Base-by-base conservation (phyloP, 306 rosid genomes). In the Lathyrus oleraceus region DNA sequence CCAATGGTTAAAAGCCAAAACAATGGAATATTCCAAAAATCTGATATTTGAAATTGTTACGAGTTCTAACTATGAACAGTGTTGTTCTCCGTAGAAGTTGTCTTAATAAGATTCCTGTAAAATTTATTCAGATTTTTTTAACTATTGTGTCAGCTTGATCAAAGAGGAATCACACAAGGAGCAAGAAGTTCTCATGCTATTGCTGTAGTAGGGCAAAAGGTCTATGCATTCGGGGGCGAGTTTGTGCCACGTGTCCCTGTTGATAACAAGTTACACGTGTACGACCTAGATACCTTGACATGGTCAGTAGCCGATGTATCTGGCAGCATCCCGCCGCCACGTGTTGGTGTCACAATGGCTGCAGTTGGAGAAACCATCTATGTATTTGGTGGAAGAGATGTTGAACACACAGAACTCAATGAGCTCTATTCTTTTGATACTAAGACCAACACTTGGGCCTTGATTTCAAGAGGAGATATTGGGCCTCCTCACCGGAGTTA, bases 151-250 rank as follows among this genome's bases (percentile, higher is more conserved):
- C 79, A 92, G 98, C 85, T 92, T 71, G 84, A 84, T 57, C 94
- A 93, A 72, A 79, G 70, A 17, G 93, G 94, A 47, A 62, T 25
- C 14, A 84, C 86, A 4, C 97, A 90, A 2, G 98, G 97, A 65
- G 90, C 91, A 9, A 82, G 98, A 81, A 93, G 98, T 69, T 93
- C 98, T 16, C 98, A 93, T 65, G 97, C 98, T 42, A 76, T 88
- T 25, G 75, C 96, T 51, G 53, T 88, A 60, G 85, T 90, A 61
- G 97, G 87, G 63, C 84, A 81, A 4, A 88, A 90, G 72, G 83
- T 86, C 45, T 93, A 93, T 77, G 91, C 78, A 35, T 93, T 93
- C 1, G 97, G 97, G 0, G 97, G 98, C 8, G 98, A 93, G 78
- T 90, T 88, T 63, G 52, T 64, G 27, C 97, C 98, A 51, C 98